Evolutionary conservation across 768 basidiomycete genomes (phyloP).

Genomic region (Termitomyces sp.): DNA sequence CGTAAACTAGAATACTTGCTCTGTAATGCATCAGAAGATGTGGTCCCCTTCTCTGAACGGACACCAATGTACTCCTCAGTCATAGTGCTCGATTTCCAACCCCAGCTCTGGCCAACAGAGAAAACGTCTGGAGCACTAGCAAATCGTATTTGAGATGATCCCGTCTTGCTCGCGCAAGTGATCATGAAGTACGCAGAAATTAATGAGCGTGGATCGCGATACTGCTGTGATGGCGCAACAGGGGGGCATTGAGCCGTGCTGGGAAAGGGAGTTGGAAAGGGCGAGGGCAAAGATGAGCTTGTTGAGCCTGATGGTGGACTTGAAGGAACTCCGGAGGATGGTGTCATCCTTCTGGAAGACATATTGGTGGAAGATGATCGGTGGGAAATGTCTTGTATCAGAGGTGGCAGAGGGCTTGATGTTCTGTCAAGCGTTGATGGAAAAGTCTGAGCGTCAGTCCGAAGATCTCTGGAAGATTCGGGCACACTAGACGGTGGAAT

Average conservation of each 20-base stretch:
- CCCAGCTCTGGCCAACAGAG: slow-evolving; percentile 85
- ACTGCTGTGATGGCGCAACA: slow-evolving; percentile 57
- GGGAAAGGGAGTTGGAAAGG: slow-evolving; percentile 12
- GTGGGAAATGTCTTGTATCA: slow-evolving; percentile 23
- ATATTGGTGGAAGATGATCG: slow-evolving; percentile 40
- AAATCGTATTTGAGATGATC: slow-evolving; percentile 79
- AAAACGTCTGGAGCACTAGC: slow-evolving; percentile 85
- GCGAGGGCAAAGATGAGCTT: slow-evolving; percentile 18
- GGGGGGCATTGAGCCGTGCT: slow-evolving; percentile 40
- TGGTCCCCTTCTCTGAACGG: slow-evolving; percentile 24
- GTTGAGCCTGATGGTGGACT: slow-evolving; percentile 19
- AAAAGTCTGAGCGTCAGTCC: slow-evolving; percentile 7
- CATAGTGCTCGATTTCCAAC: slow-evolving; percentile 70
- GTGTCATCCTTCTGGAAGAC: slow-evolving; percentile 40
- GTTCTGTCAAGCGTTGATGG: slow-evolving; percentile 20
- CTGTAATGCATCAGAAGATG: slow-evolving; percentile 14
- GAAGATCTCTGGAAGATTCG: slow-evolving; percentile 9
- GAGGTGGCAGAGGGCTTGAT: slow-evolving; percentile 25
- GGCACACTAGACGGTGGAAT: slow-evolving; percentile 71
- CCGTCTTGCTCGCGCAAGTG: slow-evolving; percentile 75
- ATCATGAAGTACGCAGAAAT: slow-evolving; percentile 83
- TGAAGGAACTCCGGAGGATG: slow-evolving; percentile 17
- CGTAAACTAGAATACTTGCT: slow-evolving; percentile 59
- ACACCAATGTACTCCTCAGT: slow-evolving; percentile 48
- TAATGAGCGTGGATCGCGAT: slow-evolving; percentile 66